Conservation (phyloP, 371 early-diverging fungal genomes). For the Mucor velutinosus region DNA sequence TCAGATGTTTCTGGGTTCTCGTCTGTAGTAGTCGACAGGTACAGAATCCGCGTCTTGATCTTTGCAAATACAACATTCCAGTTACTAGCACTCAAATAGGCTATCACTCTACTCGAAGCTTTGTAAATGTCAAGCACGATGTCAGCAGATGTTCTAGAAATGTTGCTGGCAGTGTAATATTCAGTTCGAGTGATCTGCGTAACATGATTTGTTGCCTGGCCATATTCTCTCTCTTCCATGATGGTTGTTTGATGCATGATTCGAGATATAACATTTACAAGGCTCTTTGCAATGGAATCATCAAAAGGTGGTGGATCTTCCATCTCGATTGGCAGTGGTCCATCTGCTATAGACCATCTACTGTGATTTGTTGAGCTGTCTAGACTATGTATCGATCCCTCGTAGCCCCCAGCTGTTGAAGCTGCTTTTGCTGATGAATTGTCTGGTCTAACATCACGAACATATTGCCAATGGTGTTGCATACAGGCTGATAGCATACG, state of each 20-base stretch:
- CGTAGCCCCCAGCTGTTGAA: slow-evolving; percentile 20
- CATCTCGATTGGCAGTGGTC: slow-evolving; percentile 27
- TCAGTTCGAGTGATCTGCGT: slow-evolving; percentile 57
- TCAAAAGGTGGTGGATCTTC: slow-evolving; percentile 82
- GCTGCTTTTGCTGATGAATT: slow-evolving; percentile 25
- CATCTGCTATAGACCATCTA: slow-evolving; percentile 24
- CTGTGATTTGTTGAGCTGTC: slow-evolving; percentile 30
- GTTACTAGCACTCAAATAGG: slow-evolving; percentile 81
- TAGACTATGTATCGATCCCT: slow-evolving; percentile 25
- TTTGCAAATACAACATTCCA: slow-evolving; percentile 76
- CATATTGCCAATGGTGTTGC: slow-evolving; percentile 72
- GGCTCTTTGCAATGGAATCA: slow-evolving; percentile 67
- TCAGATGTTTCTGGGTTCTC: slow-evolving; percentile 78
- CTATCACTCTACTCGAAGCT: slow-evolving; percentile 74
- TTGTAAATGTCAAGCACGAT: slow-evolving; percentile 66
- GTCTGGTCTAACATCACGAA: slow-evolving; percentile 42
- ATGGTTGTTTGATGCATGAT: slow-evolving; percentile 63
- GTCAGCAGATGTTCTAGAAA: slow-evolving; percentile 41
- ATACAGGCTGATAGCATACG: slow-evolving; percentile 74
- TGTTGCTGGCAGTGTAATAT: slow-evolving; percentile 35
- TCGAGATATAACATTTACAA: slow-evolving; percentile 63
- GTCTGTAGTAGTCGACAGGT: slow-evolving; percentile 61
- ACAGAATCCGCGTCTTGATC: slow-evolving; percentile 61
- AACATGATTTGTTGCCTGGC: slow-evolving; percentile 38
- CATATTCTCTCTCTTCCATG: slow-evolving; percentile 47